These are phyloP conservation scores for Fusarium pseudograminearum DNA, from an alignment of 2,329 filamentous ascomycete genomes.

Conservation along the genomic window DNA sequence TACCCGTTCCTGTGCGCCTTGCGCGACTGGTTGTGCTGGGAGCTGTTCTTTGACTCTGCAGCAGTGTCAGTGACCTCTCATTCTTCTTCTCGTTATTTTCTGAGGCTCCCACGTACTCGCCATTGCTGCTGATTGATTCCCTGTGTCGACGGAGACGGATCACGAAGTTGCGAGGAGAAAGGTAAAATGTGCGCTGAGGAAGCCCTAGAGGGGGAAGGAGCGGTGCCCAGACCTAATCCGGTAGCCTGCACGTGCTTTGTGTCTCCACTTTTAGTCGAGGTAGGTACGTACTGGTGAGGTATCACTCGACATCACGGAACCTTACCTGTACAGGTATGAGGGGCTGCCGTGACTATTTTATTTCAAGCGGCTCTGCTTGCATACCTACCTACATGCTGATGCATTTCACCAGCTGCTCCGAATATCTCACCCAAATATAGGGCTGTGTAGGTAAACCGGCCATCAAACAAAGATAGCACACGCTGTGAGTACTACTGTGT, in stretches of 20 bases:
- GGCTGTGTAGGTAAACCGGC: not conserved
- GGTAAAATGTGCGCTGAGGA: constrained; percentile 46
- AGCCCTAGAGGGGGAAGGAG: constrained; percentile 47
- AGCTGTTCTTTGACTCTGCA: constrained; percentile 99
- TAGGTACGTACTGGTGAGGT: not conserved
- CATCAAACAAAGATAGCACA: not conserved
- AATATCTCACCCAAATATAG: not conserved
- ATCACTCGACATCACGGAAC: not conserved
- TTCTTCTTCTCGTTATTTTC: not conserved
- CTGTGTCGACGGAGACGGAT: constrained; percentile 46
- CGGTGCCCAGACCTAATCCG: constrained; percentile 34
- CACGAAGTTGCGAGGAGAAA: constrained; percentile 46
- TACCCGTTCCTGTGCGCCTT: constrained; percentile 99
- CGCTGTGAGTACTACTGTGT: not conserved
- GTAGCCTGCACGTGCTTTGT: constrained; percentile 24
- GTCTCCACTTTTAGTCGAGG: not conserved
- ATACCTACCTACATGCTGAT: not conserved
- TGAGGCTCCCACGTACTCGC: constrained; percentile 53
- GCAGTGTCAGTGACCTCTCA: constrained; percentile 36
- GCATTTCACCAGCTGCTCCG: not conserved
- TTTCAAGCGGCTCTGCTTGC: not conserved
- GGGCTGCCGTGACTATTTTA: not conserved
- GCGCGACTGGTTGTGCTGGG: constrained; percentile 97
- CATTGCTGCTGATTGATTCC: constrained; percentile 55
- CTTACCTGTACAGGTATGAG: no score